Evolutionary conservation across 805 yeast genomes (phyloP), one percentile per base, ranked within the genome.

Genomic region (Wickerhamia fluorescens): DNA sequence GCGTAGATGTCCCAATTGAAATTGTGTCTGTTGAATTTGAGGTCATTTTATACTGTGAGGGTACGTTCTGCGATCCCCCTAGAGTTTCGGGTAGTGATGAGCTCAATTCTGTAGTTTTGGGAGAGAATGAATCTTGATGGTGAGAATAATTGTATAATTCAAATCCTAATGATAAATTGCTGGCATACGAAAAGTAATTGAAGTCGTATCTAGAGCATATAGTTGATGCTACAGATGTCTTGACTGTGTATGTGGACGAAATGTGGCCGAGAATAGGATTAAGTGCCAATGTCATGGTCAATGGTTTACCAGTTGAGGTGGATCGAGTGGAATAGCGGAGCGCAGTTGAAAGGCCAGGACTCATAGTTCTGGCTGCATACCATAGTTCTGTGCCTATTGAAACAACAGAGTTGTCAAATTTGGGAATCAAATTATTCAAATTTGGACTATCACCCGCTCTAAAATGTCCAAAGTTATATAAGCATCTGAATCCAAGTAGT

Each of bases 201-300:
- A 92, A 89, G 46, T 85, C 95, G 47, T 86, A 88, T 34, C 80
- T 71, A 4, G 95, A 82, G 26, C 87, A 75, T 31, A 89, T 78
- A 0, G 94, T 79, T 1, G 89, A 74, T 17, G 73, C 69, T 3
- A 75, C 67, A 4, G 84, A 74, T 0, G 96, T 83, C 45, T 79
- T 78, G 19, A 87, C 85, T 1, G 95, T 75, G 49, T 88, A 92
- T 0, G 95, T 80, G 2, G 94, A 78, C 3, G 94, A 78, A 2
- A 92, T 56, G 40, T 87, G 88, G 2, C 98, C 98, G 49, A 89
- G 62, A 10, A 92, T 61, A 1, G 98, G 98, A 51, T 92, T 92
- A 34, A 80, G 68, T 1, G 95, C 78, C 22, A 89, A 47, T 0
- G 97, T 82, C 68, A 92, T 71, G 0, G 95, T 83, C 38, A 88